A percentile compares a stretch with the other conserved stretches of the same genome.
phyloP scores from a whole-genome alignment of 805 yeast genomes.

The Kazachstania kunashirensis region DNA sequence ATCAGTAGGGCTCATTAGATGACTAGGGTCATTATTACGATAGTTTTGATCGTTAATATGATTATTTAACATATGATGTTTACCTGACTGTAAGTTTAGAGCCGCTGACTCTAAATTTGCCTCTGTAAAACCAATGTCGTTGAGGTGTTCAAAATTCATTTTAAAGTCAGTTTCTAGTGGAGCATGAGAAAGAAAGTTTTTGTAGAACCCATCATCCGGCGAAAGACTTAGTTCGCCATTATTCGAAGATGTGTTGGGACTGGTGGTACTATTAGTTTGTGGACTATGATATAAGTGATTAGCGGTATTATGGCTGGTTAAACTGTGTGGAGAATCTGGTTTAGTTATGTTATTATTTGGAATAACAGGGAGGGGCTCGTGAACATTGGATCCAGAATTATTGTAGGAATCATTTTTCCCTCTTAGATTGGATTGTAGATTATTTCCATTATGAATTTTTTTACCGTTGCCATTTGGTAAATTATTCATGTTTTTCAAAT shows the following conservation, averaged over 20 bases:
- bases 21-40: too few relatives aligned
- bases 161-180: constrained; percentile 43
- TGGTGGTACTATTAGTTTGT: background rate
- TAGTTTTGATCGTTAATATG: too few relatives aligned
- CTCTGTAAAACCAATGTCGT: constrained; percentile 47
- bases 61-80: too few relatives aligned
- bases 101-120: background rate
- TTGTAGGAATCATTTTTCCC: background rate
- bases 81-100: background rate
- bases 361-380: constrained; percentile 1
- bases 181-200: constrained; percentile 8
- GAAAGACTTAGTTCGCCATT: background rate
- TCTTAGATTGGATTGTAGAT: background rate
- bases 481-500: background rate
- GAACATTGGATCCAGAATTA: background rate
- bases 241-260: background rate
- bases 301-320: background rate
- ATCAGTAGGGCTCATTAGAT: too few relatives aligned
- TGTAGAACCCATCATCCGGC: constrained; percentile 3
- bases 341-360: background rate
- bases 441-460: background rate
- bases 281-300: background rate
- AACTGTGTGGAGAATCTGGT: background rate
- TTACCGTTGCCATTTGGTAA: background rate
- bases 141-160: constrained; percentile 37